Conservation (phyloP, 1,284 basidiomycete species). For the Chalciporus sp. region DNA sequence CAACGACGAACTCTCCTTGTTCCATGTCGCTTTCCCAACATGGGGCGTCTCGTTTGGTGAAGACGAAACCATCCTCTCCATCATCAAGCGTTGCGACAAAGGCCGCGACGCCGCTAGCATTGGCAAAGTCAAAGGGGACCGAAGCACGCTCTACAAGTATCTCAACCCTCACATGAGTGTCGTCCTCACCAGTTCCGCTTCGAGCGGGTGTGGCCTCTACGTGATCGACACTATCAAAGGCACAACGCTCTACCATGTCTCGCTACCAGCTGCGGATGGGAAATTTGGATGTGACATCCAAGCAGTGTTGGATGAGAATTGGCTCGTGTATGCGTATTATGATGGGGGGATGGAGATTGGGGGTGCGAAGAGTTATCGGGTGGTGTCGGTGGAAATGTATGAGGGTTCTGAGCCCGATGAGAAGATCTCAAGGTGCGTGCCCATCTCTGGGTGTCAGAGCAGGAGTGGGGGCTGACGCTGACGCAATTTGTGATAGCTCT, state of each 20-base stretch:
- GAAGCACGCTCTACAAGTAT: conserved; percentile 93
- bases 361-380: conserved; percentile 63
- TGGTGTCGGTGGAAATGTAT: conserved; percentile 87
- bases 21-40: conserved; percentile 56
- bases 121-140: conserved; percentile 85
- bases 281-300: conserved; percentile 58
- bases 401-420: conserved; percentile 69
- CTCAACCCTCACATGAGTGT: conserved; percentile 83
- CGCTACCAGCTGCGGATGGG: conserved; percentile 47
- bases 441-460: not conserved
- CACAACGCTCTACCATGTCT: conserved; percentile 66
- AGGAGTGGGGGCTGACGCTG: not conserved
- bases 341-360: conserved; percentile 56
- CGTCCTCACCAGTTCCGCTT: conserved; percentile 45
- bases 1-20: conserved; percentile 45
- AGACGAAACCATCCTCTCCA: conserved; percentile 51
- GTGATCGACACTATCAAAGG: conserved; percentile 83
- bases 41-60: conserved; percentile 67
- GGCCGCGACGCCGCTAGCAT: conserved; percentile 68
- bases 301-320: conserved; percentile 84
- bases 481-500: conserved; percentile 48
- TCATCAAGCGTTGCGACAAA: conserved; percentile 48
- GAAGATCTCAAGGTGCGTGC: conserved; percentile 66
- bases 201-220: conserved; percentile 60
- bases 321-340: conserved; percentile 88